phyloP scores from a whole-genome alignment of 1,284 basidiomycete genomes.

The Cryptococcus wingfieldii region DNA sequence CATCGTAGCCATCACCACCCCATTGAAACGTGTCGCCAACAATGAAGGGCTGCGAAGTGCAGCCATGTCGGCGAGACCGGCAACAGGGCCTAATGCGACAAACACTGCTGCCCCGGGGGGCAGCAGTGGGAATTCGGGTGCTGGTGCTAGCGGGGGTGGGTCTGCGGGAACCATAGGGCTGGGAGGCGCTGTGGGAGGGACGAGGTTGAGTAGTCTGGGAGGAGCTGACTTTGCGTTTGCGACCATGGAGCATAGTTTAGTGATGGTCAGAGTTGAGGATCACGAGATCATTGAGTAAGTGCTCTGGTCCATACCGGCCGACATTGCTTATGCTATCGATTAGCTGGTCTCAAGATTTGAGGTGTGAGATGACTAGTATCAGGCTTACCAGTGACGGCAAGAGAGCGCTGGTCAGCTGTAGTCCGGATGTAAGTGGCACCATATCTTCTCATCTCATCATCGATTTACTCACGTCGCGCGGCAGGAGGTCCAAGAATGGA shows the following conservation, averaged over 20 bases:
- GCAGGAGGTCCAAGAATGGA: slow-evolving; percentile 85
- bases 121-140: not conserved
- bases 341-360: slow-evolving; percentile 27
- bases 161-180: not conserved
- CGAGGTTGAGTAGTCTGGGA: not conserved
- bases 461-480: slow-evolving; percentile 13
- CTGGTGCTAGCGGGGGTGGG: not conserved
- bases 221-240: slow-evolving; percentile 19
- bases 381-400: slow-evolving; percentile 81
- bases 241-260: slow-evolving; percentile 40
- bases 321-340: not conserved
- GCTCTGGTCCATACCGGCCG: not conserved
- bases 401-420: slow-evolving; percentile 79
- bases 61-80: slow-evolving; percentile 29
- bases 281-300: slow-evolving; percentile 38
- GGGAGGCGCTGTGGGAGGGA: not conserved
- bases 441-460: slow-evolving; percentile 9
- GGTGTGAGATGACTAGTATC: slow-evolving; percentile 75
- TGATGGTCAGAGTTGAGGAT: slow-evolving; percentile 34
- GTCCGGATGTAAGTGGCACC: slow-evolving; percentile 65
- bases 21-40: slow-evolving; percentile 48
- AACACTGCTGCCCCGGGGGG: too few relatives aligned
- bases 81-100: too few relatives aligned
- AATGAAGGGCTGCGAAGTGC: slow-evolving; percentile 34
- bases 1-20: slow-evolving; percentile 74